Evolutionary conservation across 768 basidiomycete species (phyloP).

Genomic region (Leccinum fibrillosum): DNA sequence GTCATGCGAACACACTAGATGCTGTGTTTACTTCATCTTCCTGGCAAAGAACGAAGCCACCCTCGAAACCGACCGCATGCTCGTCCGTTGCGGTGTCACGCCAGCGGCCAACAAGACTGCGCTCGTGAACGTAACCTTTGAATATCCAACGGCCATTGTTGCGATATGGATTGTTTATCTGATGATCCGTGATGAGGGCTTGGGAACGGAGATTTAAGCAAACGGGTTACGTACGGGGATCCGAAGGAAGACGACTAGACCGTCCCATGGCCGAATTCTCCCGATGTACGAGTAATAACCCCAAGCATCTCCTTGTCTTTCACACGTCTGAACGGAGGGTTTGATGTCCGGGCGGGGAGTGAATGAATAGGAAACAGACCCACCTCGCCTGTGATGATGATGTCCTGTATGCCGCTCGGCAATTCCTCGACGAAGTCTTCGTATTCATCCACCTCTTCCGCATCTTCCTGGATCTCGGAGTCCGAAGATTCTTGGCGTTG

Average conservation of each 20-base stretch:
- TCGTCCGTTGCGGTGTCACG: constrained; percentile 44
- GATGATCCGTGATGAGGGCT: constrained; percentile 18
- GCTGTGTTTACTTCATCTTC: constrained; percentile 23
- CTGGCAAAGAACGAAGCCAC: constrained; percentile 45
- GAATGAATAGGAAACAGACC: constrained; percentile 8
- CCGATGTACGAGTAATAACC: constrained; percentile 45
- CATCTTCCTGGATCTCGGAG: constrained; percentile 14
- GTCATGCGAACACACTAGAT: constrained; percentile 14
- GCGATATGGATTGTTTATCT: constrained; percentile 33
- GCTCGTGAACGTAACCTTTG: constrained; percentile 48
- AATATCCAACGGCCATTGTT: constrained; percentile 47
- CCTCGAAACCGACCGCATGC: constrained; percentile 44
- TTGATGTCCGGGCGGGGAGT: not conserved
- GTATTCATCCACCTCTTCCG: constrained; percentile 36
- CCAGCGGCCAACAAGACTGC: constrained; percentile 53
- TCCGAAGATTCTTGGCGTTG: constrained; percentile 19
- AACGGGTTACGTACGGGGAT: constrained; percentile 37
- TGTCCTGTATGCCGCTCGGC: constrained; percentile 45
- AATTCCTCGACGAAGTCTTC: constrained; percentile 37
- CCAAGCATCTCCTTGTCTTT: constrained; percentile 47
- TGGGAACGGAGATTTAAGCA: constrained; percentile 1
- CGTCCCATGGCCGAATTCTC: constrained; percentile 52
- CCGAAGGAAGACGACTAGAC: constrained; percentile 44
- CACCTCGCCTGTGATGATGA: constrained; percentile 51
- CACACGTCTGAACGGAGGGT: constrained; percentile 34